Evolutionary conservation across 257 asterid species (phyloP).

Genomic region (Nicotiana tomentosiformis): DNA sequence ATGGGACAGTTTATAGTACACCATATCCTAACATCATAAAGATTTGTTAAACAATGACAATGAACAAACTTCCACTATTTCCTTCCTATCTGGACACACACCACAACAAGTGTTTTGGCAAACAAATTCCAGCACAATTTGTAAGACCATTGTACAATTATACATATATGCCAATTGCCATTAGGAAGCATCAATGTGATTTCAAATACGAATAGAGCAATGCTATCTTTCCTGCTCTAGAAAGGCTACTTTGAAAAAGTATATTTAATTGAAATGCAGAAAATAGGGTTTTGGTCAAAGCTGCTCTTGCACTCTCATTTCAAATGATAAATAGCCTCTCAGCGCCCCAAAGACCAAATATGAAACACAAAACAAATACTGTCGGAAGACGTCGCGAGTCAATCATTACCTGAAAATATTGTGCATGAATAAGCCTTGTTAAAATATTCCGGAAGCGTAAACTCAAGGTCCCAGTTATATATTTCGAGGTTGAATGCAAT

Average conservation of each 20-base stretch:
- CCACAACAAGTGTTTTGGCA: not conserved
- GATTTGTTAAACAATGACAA: not conserved
- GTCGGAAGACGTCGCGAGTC: constrained; percentile 3
- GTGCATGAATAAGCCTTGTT: constrained; percentile 82
- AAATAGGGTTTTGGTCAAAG: not conserved
- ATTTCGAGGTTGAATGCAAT: constrained; percentile 84
- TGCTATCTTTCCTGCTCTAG: not conserved
- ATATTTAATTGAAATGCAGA: not conserved
- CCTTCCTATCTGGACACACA: constrained; percentile 1
- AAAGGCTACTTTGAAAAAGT: not conserved
- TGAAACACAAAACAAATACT: constrained; percentile 11
- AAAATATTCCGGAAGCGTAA: constrained; percentile 79
- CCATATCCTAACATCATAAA: constrained; percentile 70
- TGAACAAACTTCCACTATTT: not conserved
- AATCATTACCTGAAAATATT: constrained; percentile 82
- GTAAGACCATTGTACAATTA: not conserved
- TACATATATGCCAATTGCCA: not conserved
- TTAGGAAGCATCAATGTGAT: not conserved
- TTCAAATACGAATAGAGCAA: not conserved
- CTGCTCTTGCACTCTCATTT: not conserved
- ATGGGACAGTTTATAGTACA: constrained; percentile 92
- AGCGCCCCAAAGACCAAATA: not conserved
- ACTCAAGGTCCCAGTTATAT: constrained; percentile 86
- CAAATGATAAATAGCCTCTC: not conserved
- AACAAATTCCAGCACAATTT: not conserved